A percentile compares a stretch with the other conserved stretches of the same genome.
phyloP scores from a whole-genome alignment of 179 eudicot species.

The Vitellaria paradoxa region DNA sequence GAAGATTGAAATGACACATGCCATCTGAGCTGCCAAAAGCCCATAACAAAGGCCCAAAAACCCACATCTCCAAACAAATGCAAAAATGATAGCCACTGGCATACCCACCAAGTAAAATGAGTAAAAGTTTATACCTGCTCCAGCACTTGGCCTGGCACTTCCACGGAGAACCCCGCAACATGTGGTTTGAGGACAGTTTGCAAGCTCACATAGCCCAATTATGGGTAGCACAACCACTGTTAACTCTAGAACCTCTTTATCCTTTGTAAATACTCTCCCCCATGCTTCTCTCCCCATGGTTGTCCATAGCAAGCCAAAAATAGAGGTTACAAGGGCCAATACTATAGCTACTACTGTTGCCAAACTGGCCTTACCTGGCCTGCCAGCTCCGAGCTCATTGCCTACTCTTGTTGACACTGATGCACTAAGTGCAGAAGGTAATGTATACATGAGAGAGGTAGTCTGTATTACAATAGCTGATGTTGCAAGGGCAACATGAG shows the following conservation, averaged over 20 bases:
- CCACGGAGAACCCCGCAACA: slow-evolving; percentile 86
- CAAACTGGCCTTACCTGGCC: slow-evolving; percentile 62
- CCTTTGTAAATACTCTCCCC: slow-evolving; percentile 70
- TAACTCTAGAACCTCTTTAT: slow-evolving; percentile 61
- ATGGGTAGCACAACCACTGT: slow-evolving; percentile 66
- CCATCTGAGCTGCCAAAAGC: slow-evolving; percentile 73
- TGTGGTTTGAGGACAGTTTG: slow-evolving; percentile 94
- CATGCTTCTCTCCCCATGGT: slow-evolving; percentile 65
- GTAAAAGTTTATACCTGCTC: slow-evolving; percentile 76
- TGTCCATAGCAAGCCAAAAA: slow-evolving; percentile 60
- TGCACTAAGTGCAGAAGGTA: slow-evolving; percentile 79
- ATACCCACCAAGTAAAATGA: slow-evolving; percentile 85
- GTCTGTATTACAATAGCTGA: slow-evolving; percentile 93
- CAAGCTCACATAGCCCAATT: slow-evolving; percentile 81
- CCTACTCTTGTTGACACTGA: slow-evolving; percentile 83
- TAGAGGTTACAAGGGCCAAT: slow-evolving; percentile 48
- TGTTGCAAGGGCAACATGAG: slow-evolving; percentile 70
- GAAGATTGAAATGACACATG: slow-evolving; percentile 60
- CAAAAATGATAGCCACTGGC: slow-evolving; percentile 73
- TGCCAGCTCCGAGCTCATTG: slow-evolving; percentile 81
- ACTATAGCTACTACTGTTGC: slow-evolving; percentile 56
- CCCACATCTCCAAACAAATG: slow-evolving; percentile 51
- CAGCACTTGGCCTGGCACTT: slow-evolving; percentile 69
- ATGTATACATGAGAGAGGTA: slow-evolving; percentile 79
- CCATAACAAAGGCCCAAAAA: slow-evolving; percentile 83